Base-by-base conservation (phyloP, 2,329 filamentous ascomycete species). In the Akanthomyces lecanii region DNA sequence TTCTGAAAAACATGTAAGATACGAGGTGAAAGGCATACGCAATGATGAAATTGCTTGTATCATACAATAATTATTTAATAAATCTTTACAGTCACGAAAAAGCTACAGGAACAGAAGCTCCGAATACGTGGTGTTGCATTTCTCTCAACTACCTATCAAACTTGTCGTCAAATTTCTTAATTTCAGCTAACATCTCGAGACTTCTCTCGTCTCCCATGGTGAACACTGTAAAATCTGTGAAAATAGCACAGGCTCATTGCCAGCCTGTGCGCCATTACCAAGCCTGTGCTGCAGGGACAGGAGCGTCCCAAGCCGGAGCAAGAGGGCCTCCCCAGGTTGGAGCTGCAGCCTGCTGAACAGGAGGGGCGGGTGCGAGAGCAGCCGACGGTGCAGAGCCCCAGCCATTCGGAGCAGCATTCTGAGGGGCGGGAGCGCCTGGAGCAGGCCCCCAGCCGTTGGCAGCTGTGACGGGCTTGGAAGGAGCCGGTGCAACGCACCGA, bases 1-100 rank as follows among this genome's bases (percentile, higher is more conserved):
- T 83, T 38, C 59, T 82, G 61, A 73, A 74, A 68, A 81, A 82
- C 66, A 74, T 74, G 70, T 80, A 70, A 66, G 45, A 38, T 52
- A 25, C 14, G 44, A 30, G 12, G 21, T 44, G 38, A 30, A 18
- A 14, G 18, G 18, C 5, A 36, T 11, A 21, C 18, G 16, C 4
- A 45, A 33, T 8, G 16, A 56, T 16, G 38, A 8, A 2, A 5
- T 10, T 25, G 25, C 23, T 38, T 50, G 56, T 50, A 40, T 12
- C 8, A 50, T 59, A 59, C 18, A 42, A 50, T 33, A 42, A 63
- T 56, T 40, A 33, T 59, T 56, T 53, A 42, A 57, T 30, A 45
- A n/a, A 44, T 6, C 4, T 30, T 44, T 21, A 30, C 36, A 50
- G 36, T 42, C 45, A 51, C 56, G 23, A 12, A 25, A 12, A 10